A percentile compares a stretch with the other conserved stretches of the same genome.
These are phyloP conservation scores for Forsythia viridissima DNA, from an alignment of 257 asterid species.

Conservation along the genomic window DNA sequence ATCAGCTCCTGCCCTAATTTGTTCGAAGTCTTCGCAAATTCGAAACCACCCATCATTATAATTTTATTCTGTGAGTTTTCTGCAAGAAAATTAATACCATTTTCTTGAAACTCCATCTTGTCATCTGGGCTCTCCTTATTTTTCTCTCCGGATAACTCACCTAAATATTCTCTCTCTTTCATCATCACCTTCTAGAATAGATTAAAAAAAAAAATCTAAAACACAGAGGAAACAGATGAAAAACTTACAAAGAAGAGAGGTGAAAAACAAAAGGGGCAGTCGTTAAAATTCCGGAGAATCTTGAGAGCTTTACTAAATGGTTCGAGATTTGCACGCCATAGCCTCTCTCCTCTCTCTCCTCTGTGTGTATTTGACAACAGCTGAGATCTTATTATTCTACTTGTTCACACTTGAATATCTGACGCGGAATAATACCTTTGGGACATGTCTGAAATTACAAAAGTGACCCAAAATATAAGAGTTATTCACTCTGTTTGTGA, in stretches of 20 bases:
- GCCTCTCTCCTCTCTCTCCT: slow-evolving; percentile 17
- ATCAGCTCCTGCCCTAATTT: no score
- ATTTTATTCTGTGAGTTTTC: slow-evolving; percentile 47
- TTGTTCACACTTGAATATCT: slow-evolving; percentile 30
- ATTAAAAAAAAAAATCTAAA: slow-evolving; percentile 20
- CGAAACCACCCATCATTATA: slow-evolving; percentile 43
- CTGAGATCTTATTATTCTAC: slow-evolving; percentile 37
- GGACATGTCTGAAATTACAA: slow-evolving; percentile 7
- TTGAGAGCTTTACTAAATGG: slow-evolving; percentile 28
- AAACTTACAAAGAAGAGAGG: slow-evolving; percentile 39
- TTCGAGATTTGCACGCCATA: slow-evolving; percentile 50
- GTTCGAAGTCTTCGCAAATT: background rate
- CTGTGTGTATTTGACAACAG: slow-evolving; percentile 52
- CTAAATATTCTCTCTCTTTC: slow-evolving; percentile 56
- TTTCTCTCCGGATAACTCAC: slow-evolving; percentile 42
- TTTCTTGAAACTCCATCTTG: slow-evolving; percentile 46
- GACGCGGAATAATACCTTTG: slow-evolving; percentile 35
- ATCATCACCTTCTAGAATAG: slow-evolving; percentile 38
- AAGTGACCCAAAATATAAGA: slow-evolving; percentile 27
- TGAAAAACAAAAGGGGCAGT: slow-evolving; percentile 18
- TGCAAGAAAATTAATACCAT: slow-evolving; percentile 56
- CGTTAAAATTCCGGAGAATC: slow-evolving; percentile 35
- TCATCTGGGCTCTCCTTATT: slow-evolving; percentile 52
- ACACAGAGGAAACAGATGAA: slow-evolving; percentile 17
- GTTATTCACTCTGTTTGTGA: slow-evolving; percentile 17